A percentile compares a stretch with the other conserved stretches of the same genome.
phyloP scores from a whole-genome alignment of 148 eudicot genomes.

The Chenopodium quinoa region DNA sequence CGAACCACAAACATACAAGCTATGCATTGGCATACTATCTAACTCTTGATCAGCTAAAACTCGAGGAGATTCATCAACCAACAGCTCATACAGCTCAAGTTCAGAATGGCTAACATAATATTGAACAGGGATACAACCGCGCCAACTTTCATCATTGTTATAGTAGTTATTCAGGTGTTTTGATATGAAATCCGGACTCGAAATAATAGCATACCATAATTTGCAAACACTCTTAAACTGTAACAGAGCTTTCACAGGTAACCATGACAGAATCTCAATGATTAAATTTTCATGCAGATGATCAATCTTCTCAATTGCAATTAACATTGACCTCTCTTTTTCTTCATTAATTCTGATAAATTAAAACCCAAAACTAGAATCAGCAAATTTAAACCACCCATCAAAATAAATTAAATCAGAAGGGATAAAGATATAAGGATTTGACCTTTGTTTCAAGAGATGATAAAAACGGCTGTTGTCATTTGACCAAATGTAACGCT shows the following conservation, averaged over 20 bases:
- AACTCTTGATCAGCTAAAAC: too few species aligned
- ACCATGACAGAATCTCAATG: slow-evolving; percentile 3
- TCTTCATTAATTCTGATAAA: background rate
- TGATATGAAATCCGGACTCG: background rate
- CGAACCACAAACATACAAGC: too few species aligned
- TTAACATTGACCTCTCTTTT: background rate
- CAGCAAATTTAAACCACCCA: background rate
- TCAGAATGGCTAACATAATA: too few species aligned
- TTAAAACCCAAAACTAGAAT: background rate
- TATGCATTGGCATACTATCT: too few species aligned
- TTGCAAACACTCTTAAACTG: slow-evolving; percentile 2
- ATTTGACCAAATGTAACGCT: background rate
- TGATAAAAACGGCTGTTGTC: background rate
- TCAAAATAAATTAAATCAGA: background rate
- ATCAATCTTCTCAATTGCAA: background rate
- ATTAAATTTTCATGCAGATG: background rate
- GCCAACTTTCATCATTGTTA: background rate
- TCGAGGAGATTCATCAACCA: too few species aligned
- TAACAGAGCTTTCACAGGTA: background rate
- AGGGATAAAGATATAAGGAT: background rate
- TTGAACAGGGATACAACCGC: too few species aligned
- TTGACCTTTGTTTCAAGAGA: background rate
- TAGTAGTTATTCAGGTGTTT: slow-evolving; percentile 5
- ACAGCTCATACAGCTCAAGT: too few species aligned
- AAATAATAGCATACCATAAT: slow-evolving; percentile 9